phyloP scores from a whole-genome alignment of 371 early-diverging fungal species.

The Mortierella sp. region DNA sequence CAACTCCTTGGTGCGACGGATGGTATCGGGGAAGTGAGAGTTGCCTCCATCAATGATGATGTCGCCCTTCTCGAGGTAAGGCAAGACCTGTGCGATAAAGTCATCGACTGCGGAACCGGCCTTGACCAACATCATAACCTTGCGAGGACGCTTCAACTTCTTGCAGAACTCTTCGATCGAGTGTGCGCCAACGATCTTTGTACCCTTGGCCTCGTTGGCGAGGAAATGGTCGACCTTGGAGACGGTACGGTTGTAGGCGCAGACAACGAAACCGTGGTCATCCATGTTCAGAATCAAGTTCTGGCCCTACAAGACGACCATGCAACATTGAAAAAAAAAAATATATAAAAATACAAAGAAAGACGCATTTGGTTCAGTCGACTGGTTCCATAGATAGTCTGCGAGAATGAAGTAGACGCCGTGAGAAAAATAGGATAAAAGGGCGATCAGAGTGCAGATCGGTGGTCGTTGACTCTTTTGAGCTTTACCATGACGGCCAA shows the following conservation, averaged over 20 bases:
- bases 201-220: constrained; percentile 96
- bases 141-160: constrained; percentile 94
- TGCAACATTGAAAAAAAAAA: background rate
- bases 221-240: constrained; percentile 96
- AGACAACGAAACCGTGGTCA: constrained; percentile 94
- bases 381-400: no score
- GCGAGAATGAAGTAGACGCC: constrained; percentile 6
- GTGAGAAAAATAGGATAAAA: constrained; percentile 10
- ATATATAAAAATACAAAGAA: no score
- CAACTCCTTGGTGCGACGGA: constrained; percentile 88
- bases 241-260: constrained; percentile 98
- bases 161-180: constrained; percentile 92
- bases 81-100: constrained; percentile 91
- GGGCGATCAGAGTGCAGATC: background rate
- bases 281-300: constrained; percentile 98
- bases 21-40: constrained; percentile 98
- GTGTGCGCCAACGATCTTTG: constrained; percentile 93
- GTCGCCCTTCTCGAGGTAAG: constrained; percentile 90
- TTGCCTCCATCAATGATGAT: constrained; percentile 99
- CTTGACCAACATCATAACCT: constrained; percentile 98
- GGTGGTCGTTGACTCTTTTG: background rate
- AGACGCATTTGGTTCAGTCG: background rate
- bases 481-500: constrained; percentile 97
- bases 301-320: constrained; percentile 80
- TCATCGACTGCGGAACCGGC: constrained; percentile 97